Evolutionary conservation across 31 red algal genomes (phyloP).

Genomic region (Asparagopsis taxiformis): DNA sequence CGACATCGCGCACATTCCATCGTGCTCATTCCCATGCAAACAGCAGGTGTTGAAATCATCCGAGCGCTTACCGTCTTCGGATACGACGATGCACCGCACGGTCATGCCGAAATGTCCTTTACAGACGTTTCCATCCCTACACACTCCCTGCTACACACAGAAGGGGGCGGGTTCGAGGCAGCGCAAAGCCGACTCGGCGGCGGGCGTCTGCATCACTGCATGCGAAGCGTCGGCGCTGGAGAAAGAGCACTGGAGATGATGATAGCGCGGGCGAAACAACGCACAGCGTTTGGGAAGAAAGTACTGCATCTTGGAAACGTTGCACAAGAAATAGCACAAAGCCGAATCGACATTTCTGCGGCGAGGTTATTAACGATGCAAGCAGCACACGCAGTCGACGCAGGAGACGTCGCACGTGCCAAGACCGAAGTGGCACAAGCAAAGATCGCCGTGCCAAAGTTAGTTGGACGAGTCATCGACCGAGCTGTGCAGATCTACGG

Average conservation of each 20-base stretch:
- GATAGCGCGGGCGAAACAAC: conserved; percentile 32
- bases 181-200: conserved; percentile 85
- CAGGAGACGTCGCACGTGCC: conserved; percentile 14
- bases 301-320: conserved; percentile 59
- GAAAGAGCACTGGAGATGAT: conserved; percentile 67
- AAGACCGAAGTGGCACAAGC: conserved; percentile 27
- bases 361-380: conserved; percentile 23
- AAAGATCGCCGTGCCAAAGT: conserved; percentile 61
- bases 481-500: conserved; percentile 80
- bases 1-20: conserved; percentile 73
- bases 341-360: conserved; percentile 62
- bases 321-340: conserved; percentile 48
- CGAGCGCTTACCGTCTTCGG: conserved; percentile 83
- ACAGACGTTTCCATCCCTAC: conserved; percentile 38
- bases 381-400: conserved; percentile 45
- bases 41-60: conserved; percentile 67
- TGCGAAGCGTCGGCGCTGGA: conserved; percentile 70
- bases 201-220: conserved; percentile 94
- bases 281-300: conserved; percentile 55
- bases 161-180: conserved; percentile 80
- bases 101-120: conserved; percentile 85
- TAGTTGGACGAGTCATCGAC: conserved; percentile 64
- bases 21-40: conserved; percentile 81
- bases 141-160: conserved; percentile 44
- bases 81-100: conserved; percentile 91